Percentiles rank a stretch among this genome's conserved stretches.
Conservation (phyloP, 106 monocot genomes). For the Posidonia australis region DNA sequence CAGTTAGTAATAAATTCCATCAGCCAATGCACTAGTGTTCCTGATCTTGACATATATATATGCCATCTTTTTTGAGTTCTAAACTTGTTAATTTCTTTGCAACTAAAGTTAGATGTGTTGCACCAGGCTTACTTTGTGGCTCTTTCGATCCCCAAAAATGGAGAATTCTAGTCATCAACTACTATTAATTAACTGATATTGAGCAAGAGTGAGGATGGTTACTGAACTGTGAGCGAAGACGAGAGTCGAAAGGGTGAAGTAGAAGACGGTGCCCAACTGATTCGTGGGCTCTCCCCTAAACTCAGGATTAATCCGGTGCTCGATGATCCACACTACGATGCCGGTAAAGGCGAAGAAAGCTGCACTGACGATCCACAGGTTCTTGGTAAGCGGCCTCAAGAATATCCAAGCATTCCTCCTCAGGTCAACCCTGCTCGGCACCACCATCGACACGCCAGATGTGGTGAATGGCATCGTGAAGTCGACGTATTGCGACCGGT, state of each 20-base stretch:
- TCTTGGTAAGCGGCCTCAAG: slow-evolving; percentile 10
- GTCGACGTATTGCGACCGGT: slow-evolving; percentile 28
- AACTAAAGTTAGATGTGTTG: too few species aligned
- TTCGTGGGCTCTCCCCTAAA: slow-evolving; percentile 4
- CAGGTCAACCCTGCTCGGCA: slow-evolving; percentile 16
- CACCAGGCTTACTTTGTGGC: too few species aligned
- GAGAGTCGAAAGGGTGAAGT: slow-evolving; percentile 45
- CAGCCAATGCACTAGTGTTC: too few species aligned
- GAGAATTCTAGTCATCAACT: too few species aligned
- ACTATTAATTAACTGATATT: too few species aligned
- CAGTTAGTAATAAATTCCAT: too few species aligned
- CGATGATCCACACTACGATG: slow-evolving; percentile 31
- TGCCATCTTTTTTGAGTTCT: too few species aligned
- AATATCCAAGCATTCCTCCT: slow-evolving; percentile 22
- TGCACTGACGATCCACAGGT: slow-evolving; percentile 14
- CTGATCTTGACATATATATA: too few species aligned
- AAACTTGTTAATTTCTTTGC: too few species aligned
- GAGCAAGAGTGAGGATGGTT: too few species aligned
- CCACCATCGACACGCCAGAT: slow-evolving; percentile 40
- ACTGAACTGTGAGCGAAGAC: slow-evolving; percentile 45
- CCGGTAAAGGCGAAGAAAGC: slow-evolving; percentile 34
- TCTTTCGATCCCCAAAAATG: too few species aligned
- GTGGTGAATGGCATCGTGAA: slow-evolving; percentile 45
- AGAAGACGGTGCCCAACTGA: slow-evolving; percentile 33
- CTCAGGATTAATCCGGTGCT: slow-evolving; percentile 26